Percentiles rank a stretch among this genome's conserved stretches.
Evolutionary conservation across 2,329 filamentous ascomycete species (phyloP).

Genomic region (Diaporthe caulivora): DNA sequence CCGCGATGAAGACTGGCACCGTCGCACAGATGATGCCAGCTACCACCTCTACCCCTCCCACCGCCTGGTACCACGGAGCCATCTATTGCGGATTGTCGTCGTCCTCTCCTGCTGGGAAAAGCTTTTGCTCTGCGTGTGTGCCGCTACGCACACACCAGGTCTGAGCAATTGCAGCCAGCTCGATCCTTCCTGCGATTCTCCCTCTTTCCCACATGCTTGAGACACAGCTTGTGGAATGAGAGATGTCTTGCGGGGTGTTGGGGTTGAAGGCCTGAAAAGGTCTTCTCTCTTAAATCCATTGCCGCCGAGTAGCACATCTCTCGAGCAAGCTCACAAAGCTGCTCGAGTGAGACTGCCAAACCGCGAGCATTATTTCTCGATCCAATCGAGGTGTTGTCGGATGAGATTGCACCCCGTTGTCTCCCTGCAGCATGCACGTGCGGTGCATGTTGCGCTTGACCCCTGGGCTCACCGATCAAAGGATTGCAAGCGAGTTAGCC

Average conservation of each 20-base stretch:
- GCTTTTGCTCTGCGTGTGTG: slow-evolving; percentile 48
- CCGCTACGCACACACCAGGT: slow-evolving; percentile 40
- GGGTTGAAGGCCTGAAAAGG: slow-evolving; percentile 71
- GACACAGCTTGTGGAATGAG: slow-evolving; percentile 64
- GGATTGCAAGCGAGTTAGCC: slow-evolving; percentile 84
- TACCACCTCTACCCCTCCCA: slow-evolving; percentile 37
- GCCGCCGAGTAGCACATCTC: slow-evolving; percentile 59
- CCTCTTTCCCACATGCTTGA: slow-evolving; percentile 65
- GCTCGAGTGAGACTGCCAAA: slow-evolving; percentile 28
- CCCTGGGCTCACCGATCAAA: slow-evolving; percentile 80
- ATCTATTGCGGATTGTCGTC: slow-evolving; percentile 79
- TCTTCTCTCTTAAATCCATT: slow-evolving; percentile 84
- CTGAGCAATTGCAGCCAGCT: slow-evolving; percentile 73
- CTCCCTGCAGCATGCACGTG: slow-evolving; percentile 35
- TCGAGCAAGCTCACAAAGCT: not conserved
- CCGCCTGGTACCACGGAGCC: slow-evolving; percentile 62
- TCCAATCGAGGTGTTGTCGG: slow-evolving; percentile 78
- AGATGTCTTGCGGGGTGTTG: slow-evolving; percentile 80
- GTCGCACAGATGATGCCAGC: slow-evolving; percentile 3
- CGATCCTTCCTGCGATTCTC: slow-evolving; percentile 78
- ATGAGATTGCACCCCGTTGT: slow-evolving; percentile 66
- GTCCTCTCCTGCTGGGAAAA: slow-evolving; percentile 82
- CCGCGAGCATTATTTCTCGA: slow-evolving; percentile 64
- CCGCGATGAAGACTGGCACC: slow-evolving; percentile 34
- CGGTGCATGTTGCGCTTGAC: slow-evolving; percentile 41